Conservation (phyloP, 2,329 filamentous ascomycete species). For the Ascochyta rabiei region DNA sequence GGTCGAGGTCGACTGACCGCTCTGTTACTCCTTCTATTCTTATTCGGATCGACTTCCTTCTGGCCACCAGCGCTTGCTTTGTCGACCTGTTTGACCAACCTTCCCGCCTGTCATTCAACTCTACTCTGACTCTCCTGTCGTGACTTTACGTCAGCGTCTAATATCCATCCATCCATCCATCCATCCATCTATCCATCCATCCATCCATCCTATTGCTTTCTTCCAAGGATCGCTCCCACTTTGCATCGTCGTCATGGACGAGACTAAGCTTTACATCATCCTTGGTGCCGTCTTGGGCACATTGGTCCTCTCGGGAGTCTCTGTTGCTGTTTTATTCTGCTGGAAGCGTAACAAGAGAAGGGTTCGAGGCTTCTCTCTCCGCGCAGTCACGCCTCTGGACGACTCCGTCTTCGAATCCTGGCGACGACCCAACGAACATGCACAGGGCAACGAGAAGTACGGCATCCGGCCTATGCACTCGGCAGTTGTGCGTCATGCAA, state of each 20-base stretch:
- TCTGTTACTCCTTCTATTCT: constrained; percentile 20
- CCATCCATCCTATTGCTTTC: constrained; percentile 5
- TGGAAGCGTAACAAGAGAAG: constrained; percentile 43
- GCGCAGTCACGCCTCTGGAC: constrained; percentile 48
- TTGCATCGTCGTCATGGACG: constrained; percentile 31
- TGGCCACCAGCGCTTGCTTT: constrained; percentile 17
- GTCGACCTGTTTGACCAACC: constrained; percentile 9
- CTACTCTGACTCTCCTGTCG: constrained; percentile 2
- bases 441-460: constrained; percentile 45
- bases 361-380: constrained; percentile 44
- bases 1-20: constrained; percentile 37
- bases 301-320: constrained; percentile 36
- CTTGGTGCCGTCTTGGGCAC: constrained; percentile 43
- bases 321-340: constrained; percentile 39
- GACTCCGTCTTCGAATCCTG: constrained; percentile 51
- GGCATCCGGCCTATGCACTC: constrained; percentile 38
- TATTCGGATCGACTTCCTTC: constrained; percentile 18
- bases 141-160: constrained; percentile 3
- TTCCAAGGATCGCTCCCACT: neutral
- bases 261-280: constrained; percentile 46
- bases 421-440: constrained; percentile 47
- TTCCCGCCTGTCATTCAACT: constrained; percentile 12
- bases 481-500: constrained; percentile 34
- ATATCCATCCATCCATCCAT: constrained; percentile 4
- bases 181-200: too few species aligned